Conservation (phyloP, 2,329 filamentous ascomycete genomes). For the Fusarium sp. region DNA sequence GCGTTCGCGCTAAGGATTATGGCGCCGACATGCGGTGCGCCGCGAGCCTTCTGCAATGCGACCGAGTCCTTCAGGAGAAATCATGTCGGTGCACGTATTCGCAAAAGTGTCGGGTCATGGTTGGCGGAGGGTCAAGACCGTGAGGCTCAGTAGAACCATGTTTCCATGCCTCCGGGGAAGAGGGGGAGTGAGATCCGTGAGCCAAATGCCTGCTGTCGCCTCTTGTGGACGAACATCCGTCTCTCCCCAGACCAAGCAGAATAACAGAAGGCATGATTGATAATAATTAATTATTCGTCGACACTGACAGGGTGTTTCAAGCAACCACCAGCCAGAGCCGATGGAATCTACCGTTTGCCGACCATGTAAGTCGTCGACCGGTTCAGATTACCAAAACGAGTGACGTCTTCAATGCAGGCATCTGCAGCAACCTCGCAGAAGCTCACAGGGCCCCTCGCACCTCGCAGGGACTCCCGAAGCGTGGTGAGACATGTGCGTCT, state of each 20-base stretch:
- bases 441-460: constrained; percentile 36
- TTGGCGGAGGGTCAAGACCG: constrained; percentile 35
- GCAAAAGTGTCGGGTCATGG: constrained; percentile 17
- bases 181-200: constrained; percentile 27
- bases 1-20: constrained; percentile 43
- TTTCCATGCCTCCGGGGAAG: constrained; percentile 22
- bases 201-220: constrained; percentile 25
- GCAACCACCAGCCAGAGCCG: constrained; percentile 7
- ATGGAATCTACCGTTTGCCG: constrained; percentile 18
- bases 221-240: constrained; percentile 5
- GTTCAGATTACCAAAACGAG: constrained; percentile 46
- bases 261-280: constrained; percentile 21
- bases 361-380: constrained; percentile 31
- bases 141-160: constrained; percentile 17
- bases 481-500: constrained; percentile 48
- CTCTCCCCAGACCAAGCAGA: constrained; percentile 16
- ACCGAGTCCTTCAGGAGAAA: constrained; percentile 17
- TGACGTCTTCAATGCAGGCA: constrained; percentile 47
- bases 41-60: constrained; percentile 27
- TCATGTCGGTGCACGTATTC: constrained; percentile 10
- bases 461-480: constrained; percentile 47
- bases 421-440: constrained; percentile 37
- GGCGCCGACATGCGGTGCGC: constrained; percentile 31
- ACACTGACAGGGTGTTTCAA: constrained; percentile 8
- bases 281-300: constrained; percentile 19